Evolutionary conservation across 176 grass and related monocot species (phyloP).

Genomic region (Rhynchospora pubera): DNA sequence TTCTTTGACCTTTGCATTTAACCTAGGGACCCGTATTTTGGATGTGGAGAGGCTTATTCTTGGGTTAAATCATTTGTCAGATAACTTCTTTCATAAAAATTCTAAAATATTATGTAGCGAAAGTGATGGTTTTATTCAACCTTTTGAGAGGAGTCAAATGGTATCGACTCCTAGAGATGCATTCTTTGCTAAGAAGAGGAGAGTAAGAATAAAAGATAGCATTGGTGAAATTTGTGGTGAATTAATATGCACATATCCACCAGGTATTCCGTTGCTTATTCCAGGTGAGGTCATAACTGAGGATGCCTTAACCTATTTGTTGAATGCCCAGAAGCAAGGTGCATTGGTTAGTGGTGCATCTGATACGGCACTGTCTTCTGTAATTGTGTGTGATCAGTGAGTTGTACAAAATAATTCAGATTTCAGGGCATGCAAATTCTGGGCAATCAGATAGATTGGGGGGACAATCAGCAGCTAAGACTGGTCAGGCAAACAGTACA

Average conservation of each 20-base stretch:
- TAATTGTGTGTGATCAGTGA: slow-evolving; percentile 54
- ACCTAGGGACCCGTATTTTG: slow-evolving; percentile 55
- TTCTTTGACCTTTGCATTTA: slow-evolving; percentile 59
- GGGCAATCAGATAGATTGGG: too few species aligned
- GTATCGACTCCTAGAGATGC: slow-evolving; percentile 61
- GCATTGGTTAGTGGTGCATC: slow-evolving; percentile 56
- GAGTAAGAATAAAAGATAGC: slow-evolving; percentile 42
- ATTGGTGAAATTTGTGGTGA: slow-evolving; percentile 77
- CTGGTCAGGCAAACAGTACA: too few species aligned
- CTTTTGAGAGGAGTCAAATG: slow-evolving; percentile 31
- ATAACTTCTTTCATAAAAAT: slow-evolving; percentile 35
- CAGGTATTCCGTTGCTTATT: slow-evolving; percentile 67
- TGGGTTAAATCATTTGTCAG: slow-evolving; percentile 35
- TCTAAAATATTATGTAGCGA: neutral
- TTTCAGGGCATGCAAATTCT: neutral
- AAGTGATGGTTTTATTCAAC: slow-evolving; percentile 2
- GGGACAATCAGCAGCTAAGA: too few species aligned
- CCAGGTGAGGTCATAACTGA: slow-evolving; percentile 69
- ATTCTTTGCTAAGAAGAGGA: slow-evolving; percentile 71
- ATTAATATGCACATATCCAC: slow-evolving; percentile 76
- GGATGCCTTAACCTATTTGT: slow-evolving; percentile 48
- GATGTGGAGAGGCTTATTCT: slow-evolving; percentile 59
- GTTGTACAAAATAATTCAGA: neutral
- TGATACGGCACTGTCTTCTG: slow-evolving; percentile 50
- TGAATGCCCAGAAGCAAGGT: slow-evolving; percentile 37